Base-by-base conservation (phyloP, 108 stramenopile genomes). In the Stephanodiscus triporus region DNA sequence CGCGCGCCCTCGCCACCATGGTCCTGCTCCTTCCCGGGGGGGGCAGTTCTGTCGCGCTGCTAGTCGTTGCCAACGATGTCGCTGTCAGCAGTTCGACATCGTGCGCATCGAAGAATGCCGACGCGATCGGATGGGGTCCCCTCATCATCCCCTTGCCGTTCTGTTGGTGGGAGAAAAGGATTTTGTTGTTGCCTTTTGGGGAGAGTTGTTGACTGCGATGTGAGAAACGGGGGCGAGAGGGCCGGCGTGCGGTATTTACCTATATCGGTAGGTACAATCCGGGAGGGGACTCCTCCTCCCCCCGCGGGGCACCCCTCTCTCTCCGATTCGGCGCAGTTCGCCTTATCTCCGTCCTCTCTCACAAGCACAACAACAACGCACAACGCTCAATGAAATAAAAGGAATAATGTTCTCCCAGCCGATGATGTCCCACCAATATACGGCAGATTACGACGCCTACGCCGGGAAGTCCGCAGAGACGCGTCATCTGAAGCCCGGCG, bases 81-180 rank as follows among this genome's bases (percentile, higher is more conserved):
- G 54, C 37, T 56, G 24, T 6, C 22, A 55, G 9, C 4, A 29
- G 14, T 56, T 53, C 56, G 9, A 56, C 49, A 53, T 90, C 89
- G 4, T 87, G 76, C 2, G 87, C 86, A 40, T 80, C 83, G 43
- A 90, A 90, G 50, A 90, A 87, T 16, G 89, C 89, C 43, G 62
- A 70, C 17, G 89, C 89, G 4, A 84, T 79, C 6, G 89, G 85
- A 54, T 78, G 70, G 8, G 68, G 65, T 26, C 59, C n/a, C 19
- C 51, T 8, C 51, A 17, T 49, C 48, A 19, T 19, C 51, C 19
- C 19, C 19, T 24, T 19, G 1, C 3, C 17, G 17, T 19, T 19
- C 7, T 16, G 23, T 53, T 53, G 7, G 49, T 9, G 49, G 17
- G 49, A 8, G 49, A 50, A 50, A 50, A 42, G n/a, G n/a, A n/a